A percentile compares a stretch with the other conserved stretches of the same genome.
phyloP scores from a whole-genome alignment of 179 eudicot species.

The Spergularia azorica region DNA sequence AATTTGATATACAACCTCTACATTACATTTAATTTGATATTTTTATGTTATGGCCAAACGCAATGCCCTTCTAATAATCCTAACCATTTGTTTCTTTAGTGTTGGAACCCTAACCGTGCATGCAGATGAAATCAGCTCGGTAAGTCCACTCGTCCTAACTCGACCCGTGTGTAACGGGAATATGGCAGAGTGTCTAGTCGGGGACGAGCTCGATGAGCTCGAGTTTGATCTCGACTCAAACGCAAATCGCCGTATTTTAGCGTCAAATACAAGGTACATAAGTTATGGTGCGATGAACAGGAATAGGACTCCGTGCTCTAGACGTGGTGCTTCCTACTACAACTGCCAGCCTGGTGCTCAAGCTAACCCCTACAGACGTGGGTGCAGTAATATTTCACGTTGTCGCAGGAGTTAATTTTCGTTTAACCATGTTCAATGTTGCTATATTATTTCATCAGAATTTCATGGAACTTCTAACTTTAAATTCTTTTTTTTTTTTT shows the following conservation, averaged over 20 bases:
- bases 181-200: slow-evolving; percentile 28
- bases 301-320: slow-evolving; percentile 72
- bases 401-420: slow-evolving; percentile 41
- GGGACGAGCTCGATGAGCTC: slow-evolving; percentile 39
- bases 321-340: slow-evolving; percentile 79
- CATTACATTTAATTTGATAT: not conserved
- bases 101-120: slow-evolving; percentile 11
- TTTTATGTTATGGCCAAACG: slow-evolving; percentile 16
- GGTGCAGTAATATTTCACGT: slow-evolving; percentile 65
- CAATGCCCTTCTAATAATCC: slow-evolving; percentile 9
- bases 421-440: no score
- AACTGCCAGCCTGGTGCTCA: slow-evolving; percentile 71
- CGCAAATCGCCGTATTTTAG: slow-evolving; percentile 60
- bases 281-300: slow-evolving; percentile 73
- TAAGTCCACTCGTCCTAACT: not conserved
- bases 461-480: not conserved
- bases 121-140: slow-evolving; percentile 6
- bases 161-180: slow-evolving; percentile 23
- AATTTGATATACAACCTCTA: not conserved
- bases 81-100: slow-evolving; percentile 20
- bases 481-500: not conserved
- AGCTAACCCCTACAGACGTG: slow-evolving; percentile 81
- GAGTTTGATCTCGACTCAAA: slow-evolving; percentile 69
- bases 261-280: slow-evolving; percentile 47
- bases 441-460: not conserved